Evolutionary conservation across 805 yeast species (phyloP), one percentile per base, ranked within the genome.

Genomic region (Isabelozyma pseudorhagii): DNA sequence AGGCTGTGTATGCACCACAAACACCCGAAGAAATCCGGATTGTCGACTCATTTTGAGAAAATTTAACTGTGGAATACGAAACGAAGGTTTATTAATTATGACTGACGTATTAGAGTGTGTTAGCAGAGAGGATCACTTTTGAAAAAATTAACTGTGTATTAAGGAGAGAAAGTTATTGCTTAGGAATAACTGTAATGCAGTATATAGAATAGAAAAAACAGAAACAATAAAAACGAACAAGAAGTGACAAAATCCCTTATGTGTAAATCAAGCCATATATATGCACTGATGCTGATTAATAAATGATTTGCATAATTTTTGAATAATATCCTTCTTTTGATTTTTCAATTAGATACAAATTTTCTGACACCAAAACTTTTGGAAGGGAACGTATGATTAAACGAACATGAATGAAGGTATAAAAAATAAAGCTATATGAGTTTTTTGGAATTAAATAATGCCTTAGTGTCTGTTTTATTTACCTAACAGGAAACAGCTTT

Each of bases 401-500:
- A 31, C 36, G 36, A 31, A 13, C n/a, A 31, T 31, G 36, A 31
- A 31, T 31, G 36, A 31, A 31, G 36, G 36, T 31, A 31, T 31
- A 31, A 31, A 31, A 31, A 38, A 44, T 36, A 36, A 18, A 45
- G 29, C 29, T 36, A 38, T 21, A 17, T 18, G 46, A 45, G 36
- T 31, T 25, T 41, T 38, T 38, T 25, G 38, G 38, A 14, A 44
- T 34, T 44, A 25, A 21, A 38, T 15, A 14, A 43, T 43, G 29
- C 18, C 17, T n/a, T 25, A 42, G 31, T 25, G 10, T 25, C 10
- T 18, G 4, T 25, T n/a, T 27, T 13, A 4, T n/a, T 43, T 43
- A 13, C 17, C 45, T 57, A 58, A 53, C 63, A 59, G 27, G 34
- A 36, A 15, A 47, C 54, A 40, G 54, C 55, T 45, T 55, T 52